These are phyloP conservation scores for Pontederia crassipes DNA, from an alignment of 176 grass and related monocot species.

Conservation along the genomic window DNA sequence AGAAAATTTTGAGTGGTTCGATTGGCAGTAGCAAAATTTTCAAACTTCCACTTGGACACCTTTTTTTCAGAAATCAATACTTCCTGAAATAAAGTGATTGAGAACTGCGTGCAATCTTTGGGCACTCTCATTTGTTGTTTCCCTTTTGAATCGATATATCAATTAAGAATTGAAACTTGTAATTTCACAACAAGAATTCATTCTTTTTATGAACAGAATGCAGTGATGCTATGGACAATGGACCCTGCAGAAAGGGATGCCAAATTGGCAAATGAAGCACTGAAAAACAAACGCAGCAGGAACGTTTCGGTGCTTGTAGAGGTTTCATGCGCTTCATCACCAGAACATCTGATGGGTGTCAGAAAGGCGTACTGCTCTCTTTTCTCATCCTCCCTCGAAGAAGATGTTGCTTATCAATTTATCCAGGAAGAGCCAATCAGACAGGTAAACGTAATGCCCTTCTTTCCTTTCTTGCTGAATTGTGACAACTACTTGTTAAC, in stretches of 20 bases:
- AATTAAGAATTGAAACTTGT: not conserved
- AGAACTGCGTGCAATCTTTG: too few relatives aligned
- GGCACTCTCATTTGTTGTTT: too few relatives aligned
- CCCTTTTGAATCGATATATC: too few relatives aligned
- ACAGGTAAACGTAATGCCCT: constrained; percentile 16
- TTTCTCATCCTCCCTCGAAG: constrained; percentile 64
- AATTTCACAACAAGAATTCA: constrained; percentile 2
- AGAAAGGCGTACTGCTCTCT: constrained; percentile 65
- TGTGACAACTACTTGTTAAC: too few relatives aligned
- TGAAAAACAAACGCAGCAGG: constrained; percentile 37
- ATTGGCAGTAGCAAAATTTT: too few relatives aligned
- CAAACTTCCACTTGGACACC: too few relatives aligned
- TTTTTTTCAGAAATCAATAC: too few relatives aligned
- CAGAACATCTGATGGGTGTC: constrained; percentile 77
- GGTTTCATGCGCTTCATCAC: constrained; percentile 71
- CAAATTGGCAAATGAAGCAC: constrained; percentile 45
- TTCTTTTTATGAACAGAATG: constrained; percentile 30
- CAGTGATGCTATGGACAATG: constrained; percentile 72
- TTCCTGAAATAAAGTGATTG: too few relatives aligned
- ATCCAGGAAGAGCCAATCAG: constrained; percentile 41
- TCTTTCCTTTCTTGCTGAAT: not conserved
- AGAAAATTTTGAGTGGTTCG: too few relatives aligned
- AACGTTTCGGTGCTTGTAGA: constrained; percentile 58
- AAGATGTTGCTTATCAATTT: constrained; percentile 52
- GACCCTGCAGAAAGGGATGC: constrained; percentile 76